phyloP scores from a whole-genome alignment of 805 yeast species.

The Myxozyma neotropica region DNA sequence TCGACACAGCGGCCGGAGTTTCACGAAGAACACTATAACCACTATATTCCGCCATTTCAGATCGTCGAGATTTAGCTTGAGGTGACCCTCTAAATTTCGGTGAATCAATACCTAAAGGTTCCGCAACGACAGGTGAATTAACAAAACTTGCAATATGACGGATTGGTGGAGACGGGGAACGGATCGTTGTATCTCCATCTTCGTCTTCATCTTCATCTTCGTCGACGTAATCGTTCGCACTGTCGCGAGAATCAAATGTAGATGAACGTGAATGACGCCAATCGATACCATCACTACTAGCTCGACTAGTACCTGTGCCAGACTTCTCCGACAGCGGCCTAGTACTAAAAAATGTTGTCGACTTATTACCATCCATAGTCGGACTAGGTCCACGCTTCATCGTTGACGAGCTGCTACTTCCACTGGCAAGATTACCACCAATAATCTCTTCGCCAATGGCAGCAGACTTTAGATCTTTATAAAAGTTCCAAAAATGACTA shows the following conservation, averaged over 20 bases:
- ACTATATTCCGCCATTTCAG: constrained; percentile 11
- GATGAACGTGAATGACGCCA: constrained; percentile 22
- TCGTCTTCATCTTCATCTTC: constrained; percentile 14
- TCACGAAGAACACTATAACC: constrained; percentile 27
- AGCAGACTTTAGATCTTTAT: constrained; percentile 35
- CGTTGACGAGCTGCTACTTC: neutral
- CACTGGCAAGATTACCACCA: neutral
- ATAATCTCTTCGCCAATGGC: constrained; percentile 35
- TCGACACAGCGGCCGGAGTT: constrained; percentile 16
- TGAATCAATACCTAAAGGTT: constrained; percentile 22
- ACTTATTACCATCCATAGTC: neutral
- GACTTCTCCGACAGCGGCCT: neutral
- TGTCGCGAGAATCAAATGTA: constrained; percentile 22
- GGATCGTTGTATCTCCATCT: constrained; percentile 6
- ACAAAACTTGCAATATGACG: constrained; percentile 25
- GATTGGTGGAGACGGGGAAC: constrained; percentile 22
- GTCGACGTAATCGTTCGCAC: constrained; percentile 17
- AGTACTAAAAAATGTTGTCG: neutral
- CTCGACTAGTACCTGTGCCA: neutral
- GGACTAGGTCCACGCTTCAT: neutral
- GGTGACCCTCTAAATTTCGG: constrained; percentile 30
- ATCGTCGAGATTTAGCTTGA: neutral
- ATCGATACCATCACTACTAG: neutral
- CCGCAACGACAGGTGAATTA: constrained; percentile 15
- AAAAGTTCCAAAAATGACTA: constrained; percentile 35